Percentiles rank a stretch among this genome's conserved stretches.
These are phyloP conservation scores for Hypoxylon lenormandii DNA, from an alignment of 495 filamentous ascomycete genomes.

Conservation along the genomic window DNA sequence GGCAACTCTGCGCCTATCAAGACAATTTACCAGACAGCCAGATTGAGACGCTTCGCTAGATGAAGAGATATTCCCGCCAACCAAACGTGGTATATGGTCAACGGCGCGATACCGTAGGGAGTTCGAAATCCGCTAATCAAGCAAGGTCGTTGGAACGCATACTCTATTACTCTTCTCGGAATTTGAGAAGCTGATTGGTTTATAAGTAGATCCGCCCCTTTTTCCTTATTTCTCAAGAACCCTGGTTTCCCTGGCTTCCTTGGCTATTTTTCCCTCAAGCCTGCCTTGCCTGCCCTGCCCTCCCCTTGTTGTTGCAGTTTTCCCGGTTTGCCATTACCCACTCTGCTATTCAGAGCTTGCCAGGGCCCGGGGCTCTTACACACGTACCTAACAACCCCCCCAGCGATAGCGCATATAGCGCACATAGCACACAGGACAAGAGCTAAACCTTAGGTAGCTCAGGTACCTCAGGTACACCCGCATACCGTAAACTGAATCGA, in stretches of 20 bases:
- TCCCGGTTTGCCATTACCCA: constrained; percentile 28
- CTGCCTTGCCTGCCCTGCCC: neutral
- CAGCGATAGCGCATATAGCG: too few relatives aligned
- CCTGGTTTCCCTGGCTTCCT: constrained; percentile 15
- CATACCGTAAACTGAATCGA: constrained; percentile 27
- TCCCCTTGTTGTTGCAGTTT: constrained; percentile 33
- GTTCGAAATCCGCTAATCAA: constrained; percentile 30
- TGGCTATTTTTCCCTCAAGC: constrained; percentile 16
- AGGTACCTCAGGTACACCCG: too few relatives aligned
- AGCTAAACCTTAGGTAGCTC: too few relatives aligned
- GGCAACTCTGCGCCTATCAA: constrained; percentile 24
- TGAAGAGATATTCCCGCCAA: constrained; percentile 17
- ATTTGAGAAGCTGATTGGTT: constrained; percentile 26
- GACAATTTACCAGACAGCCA: constrained; percentile 25
- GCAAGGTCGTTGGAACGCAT: constrained; percentile 34
- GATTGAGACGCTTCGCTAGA: constrained; percentile 18
- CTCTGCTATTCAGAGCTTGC: too few relatives aligned
- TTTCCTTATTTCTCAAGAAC: constrained; percentile 22
- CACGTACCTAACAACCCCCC: too few relatives aligned
- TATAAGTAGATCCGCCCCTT: constrained; percentile 14
- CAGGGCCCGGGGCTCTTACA: neutral
- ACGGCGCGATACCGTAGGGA: constrained; percentile 20
- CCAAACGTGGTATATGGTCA: constrained; percentile 28
- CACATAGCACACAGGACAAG: too few relatives aligned
- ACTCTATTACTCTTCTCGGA: constrained; percentile 32